Base-by-base conservation (phyloP, 306 rosid genomes). In the Dalbergia cultrata region DNA sequence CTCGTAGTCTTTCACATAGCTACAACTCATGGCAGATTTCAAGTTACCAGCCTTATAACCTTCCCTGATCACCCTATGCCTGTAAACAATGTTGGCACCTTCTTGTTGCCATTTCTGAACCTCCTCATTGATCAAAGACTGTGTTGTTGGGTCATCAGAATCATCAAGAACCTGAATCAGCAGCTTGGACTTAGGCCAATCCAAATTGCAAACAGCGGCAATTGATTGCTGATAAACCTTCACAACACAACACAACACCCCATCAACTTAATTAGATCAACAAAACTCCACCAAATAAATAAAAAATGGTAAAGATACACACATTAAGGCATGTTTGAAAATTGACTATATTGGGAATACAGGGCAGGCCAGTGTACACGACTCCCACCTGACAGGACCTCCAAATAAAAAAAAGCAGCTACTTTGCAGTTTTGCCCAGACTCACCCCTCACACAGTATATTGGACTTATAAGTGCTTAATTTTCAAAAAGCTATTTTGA, bases 41-140 rank as follows among this genome's bases (percentile, higher is more conserved):
- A 94, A 87, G 76, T 92, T 92, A 14, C 98, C 98, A 69, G 98
- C 98, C 71, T 94, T 94, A 79, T 94, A 94, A 7, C 98, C 98
- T 19, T 90, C 94, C 84, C 98, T 90, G 37, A 92, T 86, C 17
- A 90, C 90, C 11, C 97, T 63, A 67, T 94, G 98, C 66, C 98
- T 76, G 60, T 94, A 94, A 26, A 94, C 50, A 74, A 92, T 90
- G 81, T 88, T 85, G 68, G 83, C 92, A 62, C 98, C 94, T 47
- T 89, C 93, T 49, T 84, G 87, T 82, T 94, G 93, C 97, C 98
- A 92, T 73, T 94, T 94, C 12, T 39, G 77, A 11, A 92, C 97
- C 84, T 94, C 97, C 41, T 91, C 93, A 8, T 82, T 85, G 65
- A 94, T 94, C 84, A 94, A 50, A 21, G 67, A 21, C 41, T 85